These are phyloP conservation scores for Raddia distichophylla DNA, from an alignment of 176 grass and related monocot genomes.

Conservation along the genomic window DNA sequence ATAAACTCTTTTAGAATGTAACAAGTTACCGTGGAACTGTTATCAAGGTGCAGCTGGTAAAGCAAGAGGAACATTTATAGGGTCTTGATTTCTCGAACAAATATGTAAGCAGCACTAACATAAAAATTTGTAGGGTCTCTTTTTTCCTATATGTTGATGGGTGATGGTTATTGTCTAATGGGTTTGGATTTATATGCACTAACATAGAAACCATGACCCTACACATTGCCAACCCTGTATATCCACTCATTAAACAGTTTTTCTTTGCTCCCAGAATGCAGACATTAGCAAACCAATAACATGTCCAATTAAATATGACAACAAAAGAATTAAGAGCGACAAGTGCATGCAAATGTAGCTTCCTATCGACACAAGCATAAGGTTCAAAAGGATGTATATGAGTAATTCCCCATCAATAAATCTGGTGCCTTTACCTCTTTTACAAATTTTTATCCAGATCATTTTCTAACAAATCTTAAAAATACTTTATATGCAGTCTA, in stretches of 20 bases:
- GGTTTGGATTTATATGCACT: neutral
- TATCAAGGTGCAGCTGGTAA: neutral
- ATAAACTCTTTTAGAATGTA: neutral
- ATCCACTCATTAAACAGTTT: neutral
- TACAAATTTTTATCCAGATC: neutral
- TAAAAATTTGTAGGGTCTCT: neutral
- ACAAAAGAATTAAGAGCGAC: conserved; percentile 2
- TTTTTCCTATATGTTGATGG: conserved; percentile 11
- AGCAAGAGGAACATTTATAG: conserved; percentile 4
- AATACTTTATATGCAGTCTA: neutral
- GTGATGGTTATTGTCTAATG: neutral
- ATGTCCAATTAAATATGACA: conserved; percentile 11
- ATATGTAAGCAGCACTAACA: neutral
- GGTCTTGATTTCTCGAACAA: neutral
- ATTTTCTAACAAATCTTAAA: conserved; percentile 4
- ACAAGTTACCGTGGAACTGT: neutral
- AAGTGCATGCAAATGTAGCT: neutral
- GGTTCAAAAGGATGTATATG: neutral
- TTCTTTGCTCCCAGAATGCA: neutral
- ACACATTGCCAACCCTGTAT: neutral
- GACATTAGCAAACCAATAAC: neutral
- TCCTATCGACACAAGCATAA: neutral
- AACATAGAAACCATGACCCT: neutral
- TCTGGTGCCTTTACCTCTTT: neutral
- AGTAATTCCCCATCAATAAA: neutral